A percentile compares a stretch with the other conserved stretches of the same genome.
phyloP scores from a whole-genome alignment of 768 basidiomycete genomes.

The Phylloporus sp. region DNA sequence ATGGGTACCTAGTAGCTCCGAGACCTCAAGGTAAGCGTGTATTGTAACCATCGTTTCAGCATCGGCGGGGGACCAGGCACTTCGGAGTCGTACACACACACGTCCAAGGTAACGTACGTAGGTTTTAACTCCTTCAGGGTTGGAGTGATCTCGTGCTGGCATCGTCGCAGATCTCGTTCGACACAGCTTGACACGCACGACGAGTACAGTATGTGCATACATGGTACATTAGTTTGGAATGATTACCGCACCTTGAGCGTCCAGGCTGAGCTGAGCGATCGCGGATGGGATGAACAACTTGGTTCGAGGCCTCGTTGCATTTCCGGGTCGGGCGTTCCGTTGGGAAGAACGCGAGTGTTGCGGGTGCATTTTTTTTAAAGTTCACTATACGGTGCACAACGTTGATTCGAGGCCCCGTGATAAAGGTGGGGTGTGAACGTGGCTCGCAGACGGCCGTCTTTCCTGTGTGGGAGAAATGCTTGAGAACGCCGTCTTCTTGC shows the following conservation, averaged over 20 bases:
- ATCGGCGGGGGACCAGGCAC: slow-evolving; percentile 9
- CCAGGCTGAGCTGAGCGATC: background rate
- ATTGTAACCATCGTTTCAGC: background rate
- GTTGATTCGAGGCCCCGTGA: slow-evolving; percentile 22
- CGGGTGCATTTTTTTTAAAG: slow-evolving; percentile 15
- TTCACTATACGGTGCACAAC: slow-evolving; percentile 21
- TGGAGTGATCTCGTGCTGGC: slow-evolving; percentile 22
- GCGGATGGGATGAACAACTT: background rate
- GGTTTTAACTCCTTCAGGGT: slow-evolving; percentile 33
- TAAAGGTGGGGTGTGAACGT: slow-evolving; percentile 30
- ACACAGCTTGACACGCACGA: slow-evolving; percentile 1
- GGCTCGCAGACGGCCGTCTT: slow-evolving; percentile 17
- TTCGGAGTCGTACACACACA: too few species aligned
- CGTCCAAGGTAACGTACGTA: slow-evolving; percentile 22
- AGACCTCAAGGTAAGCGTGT: background rate
- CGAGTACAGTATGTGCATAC: slow-evolving; percentile 3
- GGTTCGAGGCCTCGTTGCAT: slow-evolving; percentile 2
- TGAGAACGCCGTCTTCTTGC: slow-evolving; percentile 26
- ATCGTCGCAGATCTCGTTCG: slow-evolving; percentile 20
- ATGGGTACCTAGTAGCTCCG: background rate
- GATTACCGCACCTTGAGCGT: slow-evolving; percentile 14
- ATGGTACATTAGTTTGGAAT: slow-evolving; percentile 4
- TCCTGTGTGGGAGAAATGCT: slow-evolving; percentile 24
- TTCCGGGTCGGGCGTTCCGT: background rate
- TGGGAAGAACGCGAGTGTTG: slow-evolving; percentile 2